Conservation (phyloP, 345 rosid species). For the Pistacia atlantica region DNA sequence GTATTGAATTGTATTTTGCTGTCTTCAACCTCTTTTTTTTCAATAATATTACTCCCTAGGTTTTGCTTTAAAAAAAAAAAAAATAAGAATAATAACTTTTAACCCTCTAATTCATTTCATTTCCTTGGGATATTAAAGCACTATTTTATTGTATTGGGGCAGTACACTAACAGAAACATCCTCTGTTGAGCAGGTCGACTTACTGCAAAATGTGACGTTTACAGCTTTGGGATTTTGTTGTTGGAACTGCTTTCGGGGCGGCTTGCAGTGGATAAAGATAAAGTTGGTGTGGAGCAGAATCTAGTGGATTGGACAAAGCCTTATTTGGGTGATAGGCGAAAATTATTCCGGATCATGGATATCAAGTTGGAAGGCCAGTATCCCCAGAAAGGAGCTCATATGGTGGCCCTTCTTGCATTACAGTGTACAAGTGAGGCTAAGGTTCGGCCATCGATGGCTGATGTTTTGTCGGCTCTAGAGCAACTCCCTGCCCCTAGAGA, state of each 20-base stretch:
- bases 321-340: constrained; percentile 57
- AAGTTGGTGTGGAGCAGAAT: constrained; percentile 53
- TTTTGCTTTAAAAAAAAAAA: too few relatives aligned
- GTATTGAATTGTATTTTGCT: too few relatives aligned
- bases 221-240: constrained; percentile 76
- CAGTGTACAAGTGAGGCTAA: constrained; percentile 64
- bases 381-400: constrained; percentile 58
- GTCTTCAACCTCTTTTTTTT: too few relatives aligned
- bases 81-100: too few relatives aligned
- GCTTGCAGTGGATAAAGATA: constrained; percentile 48
- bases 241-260: constrained; percentile 69
- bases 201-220: constrained; percentile 66
- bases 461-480: constrained; percentile 51
- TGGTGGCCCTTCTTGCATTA: constrained; percentile 57
- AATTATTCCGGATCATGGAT: constrained; percentile 73
- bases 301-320: constrained; percentile 86
- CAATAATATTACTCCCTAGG: too few relatives aligned
- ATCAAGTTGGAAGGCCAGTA: constrained; percentile 71
- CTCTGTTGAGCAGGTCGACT: constrained; percentile 48
- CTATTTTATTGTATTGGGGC: not conserved
- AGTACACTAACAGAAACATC: not conserved
- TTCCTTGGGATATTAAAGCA: not conserved
- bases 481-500: constrained; percentile 29
- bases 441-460: constrained; percentile 66
- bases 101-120: not conserved